A percentile compares a stretch with the other conserved stretches of the same genome.
Evolutionary conservation across 768 basidiomycete genomes (phyloP).

Genomic region (Tricholoma saponaceum): DNA sequence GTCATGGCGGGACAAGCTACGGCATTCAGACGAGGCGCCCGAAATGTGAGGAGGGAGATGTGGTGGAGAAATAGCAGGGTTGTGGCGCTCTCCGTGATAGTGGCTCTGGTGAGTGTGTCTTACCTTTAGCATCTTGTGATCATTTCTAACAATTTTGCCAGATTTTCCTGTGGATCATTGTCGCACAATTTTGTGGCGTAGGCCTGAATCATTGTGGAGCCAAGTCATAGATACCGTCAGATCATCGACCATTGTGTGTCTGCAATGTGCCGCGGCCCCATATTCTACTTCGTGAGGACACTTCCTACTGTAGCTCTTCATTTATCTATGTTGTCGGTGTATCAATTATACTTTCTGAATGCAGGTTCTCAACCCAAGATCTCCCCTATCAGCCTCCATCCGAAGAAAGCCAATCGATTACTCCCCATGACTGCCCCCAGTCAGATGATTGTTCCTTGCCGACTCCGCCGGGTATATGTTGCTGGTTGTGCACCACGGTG

Average conservation of each 20-base stretch:
- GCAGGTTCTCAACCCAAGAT: neutral
- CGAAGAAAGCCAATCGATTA: neutral
- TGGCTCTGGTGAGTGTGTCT: slow-evolving; percentile 55
- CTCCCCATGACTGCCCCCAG: neutral
- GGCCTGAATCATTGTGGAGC: slow-evolving; percentile 64
- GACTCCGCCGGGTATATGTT: neutral
- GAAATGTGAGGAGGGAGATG: slow-evolving; percentile 79
- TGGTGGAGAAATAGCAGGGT: slow-evolving; percentile 85
- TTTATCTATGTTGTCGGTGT: neutral
- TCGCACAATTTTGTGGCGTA: slow-evolving; percentile 89
- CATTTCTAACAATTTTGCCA: slow-evolving; percentile 20
- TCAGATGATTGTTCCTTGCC: neutral
- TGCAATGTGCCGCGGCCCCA: neutral
- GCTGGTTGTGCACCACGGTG: no score
- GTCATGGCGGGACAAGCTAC: slow-evolving; percentile 92
- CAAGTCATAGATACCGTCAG: slow-evolving; percentile 9
- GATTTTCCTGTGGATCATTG: slow-evolving; percentile 77
- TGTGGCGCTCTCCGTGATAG: slow-evolving; percentile 60
- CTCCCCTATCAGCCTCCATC: neutral
- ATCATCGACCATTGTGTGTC: neutral
- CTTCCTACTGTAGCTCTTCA: neutral
- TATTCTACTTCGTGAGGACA: slow-evolving; percentile 1
- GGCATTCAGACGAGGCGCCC: slow-evolving; percentile 86
- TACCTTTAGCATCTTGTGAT: slow-evolving; percentile 1
- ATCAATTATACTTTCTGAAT: neutral